These are phyloP conservation scores for Viola odorata DNA, from an alignment of 345 rosid genomes.

Conservation along the genomic window DNA sequence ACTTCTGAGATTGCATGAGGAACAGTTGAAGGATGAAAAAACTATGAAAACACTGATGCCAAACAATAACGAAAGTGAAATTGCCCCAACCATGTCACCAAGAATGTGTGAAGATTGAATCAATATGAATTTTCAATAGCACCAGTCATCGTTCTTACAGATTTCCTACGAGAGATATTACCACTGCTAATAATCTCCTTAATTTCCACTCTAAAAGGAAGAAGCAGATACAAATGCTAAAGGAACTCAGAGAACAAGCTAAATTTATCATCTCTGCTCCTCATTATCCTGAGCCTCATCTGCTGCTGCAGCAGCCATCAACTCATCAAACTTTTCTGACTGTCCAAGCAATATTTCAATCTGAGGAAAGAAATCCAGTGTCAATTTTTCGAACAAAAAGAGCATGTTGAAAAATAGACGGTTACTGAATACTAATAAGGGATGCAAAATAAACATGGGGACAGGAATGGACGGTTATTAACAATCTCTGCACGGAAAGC, in stretches of 20 bases:
- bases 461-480: too few relatives aligned
- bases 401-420: not conserved
- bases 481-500: too few relatives aligned
- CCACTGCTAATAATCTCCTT: slow-evolving; percentile 9
- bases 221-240: slow-evolving; percentile 9
- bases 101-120: not conserved
- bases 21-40: too few relatives aligned
- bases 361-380: slow-evolving; percentile 18
- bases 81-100: not conserved
- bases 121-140: slow-evolving; percentile 21
- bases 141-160: slow-evolving; percentile 14
- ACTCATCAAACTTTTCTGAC: slow-evolving; percentile 62
- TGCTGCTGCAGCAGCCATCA: slow-evolving; percentile 68
- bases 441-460: not conserved
- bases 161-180: slow-evolving; percentile 14
- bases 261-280: slow-evolving; percentile 33
- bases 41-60: not conserved
- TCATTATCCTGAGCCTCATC: slow-evolving; percentile 45
- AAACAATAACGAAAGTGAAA: not conserved
- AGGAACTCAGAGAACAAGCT: slow-evolving; percentile 3
- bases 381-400: slow-evolving; percentile 1
- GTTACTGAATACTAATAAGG: not conserved
- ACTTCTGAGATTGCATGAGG: too few relatives aligned
- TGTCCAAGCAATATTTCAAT: slow-evolving; percentile 61
- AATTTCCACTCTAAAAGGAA: not conserved